phyloP scores from a whole-genome alignment of 2,329 filamentous ascomycete genomes.

The Paracoccidioides lutzii region DNA sequence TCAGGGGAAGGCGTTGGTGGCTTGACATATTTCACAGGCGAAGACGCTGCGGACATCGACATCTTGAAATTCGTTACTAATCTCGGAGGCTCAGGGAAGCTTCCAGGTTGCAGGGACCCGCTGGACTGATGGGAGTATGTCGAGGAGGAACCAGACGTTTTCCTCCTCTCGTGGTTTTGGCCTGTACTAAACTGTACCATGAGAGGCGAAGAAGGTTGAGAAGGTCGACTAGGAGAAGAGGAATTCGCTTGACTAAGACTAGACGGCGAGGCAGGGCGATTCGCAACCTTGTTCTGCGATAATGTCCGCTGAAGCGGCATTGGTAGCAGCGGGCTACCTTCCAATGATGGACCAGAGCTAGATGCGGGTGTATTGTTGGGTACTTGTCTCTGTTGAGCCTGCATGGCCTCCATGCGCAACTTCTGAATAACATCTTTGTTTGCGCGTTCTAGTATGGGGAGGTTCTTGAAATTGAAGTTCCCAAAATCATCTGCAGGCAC shows the following conservation, averaged over 20 bases:
- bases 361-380: conserved; percentile 22
- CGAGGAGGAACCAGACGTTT: conserved; percentile 82
- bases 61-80: conserved; percentile 39
- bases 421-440: conserved; percentile 99
- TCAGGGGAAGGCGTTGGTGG: conserved; percentile 41
- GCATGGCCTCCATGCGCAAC: conserved; percentile 78
- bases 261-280: conserved; percentile 77
- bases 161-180: conserved; percentile 66
- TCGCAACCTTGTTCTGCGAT: conserved; percentile 65
- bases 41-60: conserved; percentile 39
- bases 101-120: conserved; percentile 55
- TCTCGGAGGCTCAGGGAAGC: conserved; percentile 59
- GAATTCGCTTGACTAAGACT: conserved; percentile 65
- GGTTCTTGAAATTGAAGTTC: conserved; percentile 90
- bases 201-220: conserved; percentile 76
- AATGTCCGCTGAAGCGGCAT: conserved; percentile 70
- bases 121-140: conserved; percentile 57
- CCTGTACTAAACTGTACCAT: conserved; percentile 91
- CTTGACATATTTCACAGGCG: conserved; percentile 37
- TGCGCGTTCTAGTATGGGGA: conserved; percentile 90
- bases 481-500: conserved; percentile 86
- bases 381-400: conserved; percentile 44
- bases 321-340: conserved; percentile 72
- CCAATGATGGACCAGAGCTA: conserved; percentile 57
- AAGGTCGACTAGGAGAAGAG: conserved; percentile 78